Percentiles rank a stretch among this genome's conserved stretches.
phyloP scores from a whole-genome alignment of 805 yeast species.

The Lipomyces starkeyi region DNA sequence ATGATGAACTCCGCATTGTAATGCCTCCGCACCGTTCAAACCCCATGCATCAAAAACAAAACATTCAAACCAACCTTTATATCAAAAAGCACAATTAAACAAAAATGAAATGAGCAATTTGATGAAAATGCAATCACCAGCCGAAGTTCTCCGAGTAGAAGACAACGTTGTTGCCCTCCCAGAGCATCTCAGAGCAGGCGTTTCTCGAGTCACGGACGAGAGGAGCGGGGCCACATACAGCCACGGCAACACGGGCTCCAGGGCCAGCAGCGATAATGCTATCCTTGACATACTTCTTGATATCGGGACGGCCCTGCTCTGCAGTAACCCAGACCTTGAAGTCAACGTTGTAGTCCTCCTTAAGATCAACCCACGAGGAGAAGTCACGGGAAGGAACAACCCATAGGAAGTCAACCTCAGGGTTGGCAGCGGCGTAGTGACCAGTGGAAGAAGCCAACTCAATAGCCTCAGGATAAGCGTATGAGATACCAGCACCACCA shows the following conservation, averaged over 20 bases:
- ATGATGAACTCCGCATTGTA: not conserved
- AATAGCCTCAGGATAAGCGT: conserved; percentile 42
- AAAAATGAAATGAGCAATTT: not conserved
- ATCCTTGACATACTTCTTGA: conserved; percentile 38
- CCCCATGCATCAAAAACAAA: not conserved
- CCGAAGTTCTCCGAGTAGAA: conserved; percentile 45
- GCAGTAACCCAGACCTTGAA: conserved; percentile 44
- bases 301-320: conserved; percentile 44
- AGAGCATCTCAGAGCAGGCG: conserved; percentile 40
- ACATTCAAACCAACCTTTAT: too few species aligned
- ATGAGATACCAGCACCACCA: conserved; percentile 47
- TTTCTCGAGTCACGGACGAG: conserved; percentile 43
- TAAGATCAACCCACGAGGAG: conserved; percentile 42
- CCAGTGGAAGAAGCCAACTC: conserved; percentile 34
- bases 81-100: not conserved
- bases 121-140: conserved; percentile 37
- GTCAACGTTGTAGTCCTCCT: conserved; percentile 38
- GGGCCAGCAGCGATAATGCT: conserved; percentile 38
- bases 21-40: not conserved
- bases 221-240: conserved; percentile 45
- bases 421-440: conserved; percentile 34
- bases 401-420: conserved; percentile 44
- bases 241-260: conserved; percentile 39
- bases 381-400: conserved; percentile 43
- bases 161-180: conserved; percentile 40